Evolutionary conservation across 176 grass and related monocot genomes (phyloP), one percentile per base, ranked within the genome.

Genomic region (Oryza glaberrima): DNA sequence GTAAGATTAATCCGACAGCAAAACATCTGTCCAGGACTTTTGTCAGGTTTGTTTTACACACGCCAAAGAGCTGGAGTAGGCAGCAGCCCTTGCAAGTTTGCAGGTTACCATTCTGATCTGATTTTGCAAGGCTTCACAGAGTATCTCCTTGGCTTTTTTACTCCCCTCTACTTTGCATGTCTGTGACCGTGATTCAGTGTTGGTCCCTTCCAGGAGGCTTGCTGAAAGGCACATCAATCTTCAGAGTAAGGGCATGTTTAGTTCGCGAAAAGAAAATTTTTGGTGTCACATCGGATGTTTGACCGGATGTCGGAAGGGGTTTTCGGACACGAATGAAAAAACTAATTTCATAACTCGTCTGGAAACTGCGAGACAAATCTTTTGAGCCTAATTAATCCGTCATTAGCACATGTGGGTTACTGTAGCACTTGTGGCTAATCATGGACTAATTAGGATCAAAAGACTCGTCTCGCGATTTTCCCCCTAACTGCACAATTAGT

Each of bases 131-230:
- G 77, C 16, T 71, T 38, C 43, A 68, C 74, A 65, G 86, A 68
- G 86, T 84, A 85, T 80, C 87, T 63, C 40, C 49, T 89, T 81
- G 77, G 65, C 70, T 74, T 79, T 70, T 56, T 12, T 69, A 64
- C 79, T 41, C 30, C 32, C 32, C 7, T 83, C 65, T 69, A 49
- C 70, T 70, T 69, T 81, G 48, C 82, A 64, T 80, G 63, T 48
- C n/a, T 70, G 9, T 28, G 32, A 51, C 40, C 51, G 10, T 40
- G 30, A 32, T 32, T 32, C 30, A 2, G 30, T 32, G 32, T 76
- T 75, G 66, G 82, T 69, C 65, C 25, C 32, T 73, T 66, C 22
- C 54, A 73, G 67, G 43, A 26, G 40, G 56, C 51, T 23, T 41
- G 32, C 58, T 60, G 14, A 72, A 56, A 17, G 11, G 56, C 10